Evolutionary conservation across 2,329 filamentous ascomycete species (phyloP).

Genomic region (Phialophora expanda): DNA sequence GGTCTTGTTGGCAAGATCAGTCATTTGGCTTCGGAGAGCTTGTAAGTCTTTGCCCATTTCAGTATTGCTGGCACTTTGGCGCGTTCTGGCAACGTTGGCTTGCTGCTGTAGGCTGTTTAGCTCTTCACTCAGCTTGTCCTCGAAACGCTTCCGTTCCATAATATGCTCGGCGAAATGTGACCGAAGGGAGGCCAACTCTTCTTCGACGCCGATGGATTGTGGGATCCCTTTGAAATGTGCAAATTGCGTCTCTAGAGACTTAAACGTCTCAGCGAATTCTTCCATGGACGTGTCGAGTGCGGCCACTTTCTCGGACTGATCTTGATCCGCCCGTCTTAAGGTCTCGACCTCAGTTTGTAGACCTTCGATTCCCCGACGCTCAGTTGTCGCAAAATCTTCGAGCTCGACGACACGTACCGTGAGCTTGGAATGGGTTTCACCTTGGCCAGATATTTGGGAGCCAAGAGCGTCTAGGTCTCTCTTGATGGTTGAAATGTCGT

Average conservation of each 20-base stretch:
- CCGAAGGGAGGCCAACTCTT: not conserved
- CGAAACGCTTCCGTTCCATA: not conserved
- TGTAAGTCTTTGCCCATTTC: not conserved
- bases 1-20: not conserved
- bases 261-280: not conserved
- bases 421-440: not conserved
- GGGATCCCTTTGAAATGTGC: not conserved
- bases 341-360: conserved; percentile 2
- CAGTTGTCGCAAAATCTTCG: not conserved
- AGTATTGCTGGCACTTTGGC: not conserved
- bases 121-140: not conserved
- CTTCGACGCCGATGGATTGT: not conserved
- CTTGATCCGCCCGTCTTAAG: conserved; percentile 8
- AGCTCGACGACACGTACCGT: not conserved
- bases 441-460: not conserved
- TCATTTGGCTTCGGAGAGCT: not conserved
- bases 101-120: not conserved
- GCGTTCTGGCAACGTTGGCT: not conserved
- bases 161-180: not conserved
- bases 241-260: not conserved
- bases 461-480: not conserved
- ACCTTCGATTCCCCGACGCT: not conserved
- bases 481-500: not conserved
- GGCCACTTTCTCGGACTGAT: conserved; percentile 7
- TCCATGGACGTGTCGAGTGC: conserved; percentile 8